A percentile compares a stretch with the other conserved stretches of the same genome.
Conservation (phyloP, 1,139 yeast genomes). For the Eremothecium cymbalariae region DNA sequence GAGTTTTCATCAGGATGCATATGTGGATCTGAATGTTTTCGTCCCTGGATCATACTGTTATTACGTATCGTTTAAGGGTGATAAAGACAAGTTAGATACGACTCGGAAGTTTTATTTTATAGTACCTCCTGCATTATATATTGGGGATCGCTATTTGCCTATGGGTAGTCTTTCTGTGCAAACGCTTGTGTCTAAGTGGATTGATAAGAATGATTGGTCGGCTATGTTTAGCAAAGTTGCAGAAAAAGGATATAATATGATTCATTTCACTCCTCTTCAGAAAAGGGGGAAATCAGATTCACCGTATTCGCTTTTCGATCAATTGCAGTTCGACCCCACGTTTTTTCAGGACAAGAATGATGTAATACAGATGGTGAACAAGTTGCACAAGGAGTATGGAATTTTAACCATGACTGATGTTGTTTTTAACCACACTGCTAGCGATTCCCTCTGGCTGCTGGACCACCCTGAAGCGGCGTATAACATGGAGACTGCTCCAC, state of each 20-base stretch:
- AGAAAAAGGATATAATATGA: constrained; percentile 82
- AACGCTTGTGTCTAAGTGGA: constrained; percentile 85
- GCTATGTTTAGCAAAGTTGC: constrained; percentile 51
- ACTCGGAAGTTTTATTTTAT: constrained; percentile 64
- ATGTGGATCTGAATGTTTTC: constrained; percentile 52
- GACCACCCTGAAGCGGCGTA: constrained; percentile 90
- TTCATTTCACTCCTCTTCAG: constrained; percentile 92
- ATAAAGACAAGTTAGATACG: constrained; percentile 32
- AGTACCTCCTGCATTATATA: constrained; percentile 67
- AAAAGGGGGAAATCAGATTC: constrained; percentile 82
- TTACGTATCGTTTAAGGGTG: constrained; percentile 45
- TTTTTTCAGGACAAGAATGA: constrained; percentile 48
- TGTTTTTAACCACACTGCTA: constrained; percentile 91
- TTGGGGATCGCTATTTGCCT: constrained; percentile 52
- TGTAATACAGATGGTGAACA: constrained; percentile 39
- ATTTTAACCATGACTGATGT: constrained; percentile 81
- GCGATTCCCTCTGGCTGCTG: constrained; percentile 76
- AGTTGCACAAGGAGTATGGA: constrained; percentile 47
- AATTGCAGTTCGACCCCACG: constrained; percentile 61
- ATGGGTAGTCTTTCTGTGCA: constrained; percentile 79
- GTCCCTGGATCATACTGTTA: constrained; percentile 78
- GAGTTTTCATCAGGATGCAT: constrained; percentile 52
- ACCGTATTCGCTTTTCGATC: constrained; percentile 88
- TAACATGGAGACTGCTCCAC: constrained; percentile 81
- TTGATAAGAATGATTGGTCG: constrained; percentile 72